These are phyloP conservation scores for Maudiozyma saulgeensis DNA, from an alignment of 805 yeast genomes.

Conservation along the genomic window DNA sequence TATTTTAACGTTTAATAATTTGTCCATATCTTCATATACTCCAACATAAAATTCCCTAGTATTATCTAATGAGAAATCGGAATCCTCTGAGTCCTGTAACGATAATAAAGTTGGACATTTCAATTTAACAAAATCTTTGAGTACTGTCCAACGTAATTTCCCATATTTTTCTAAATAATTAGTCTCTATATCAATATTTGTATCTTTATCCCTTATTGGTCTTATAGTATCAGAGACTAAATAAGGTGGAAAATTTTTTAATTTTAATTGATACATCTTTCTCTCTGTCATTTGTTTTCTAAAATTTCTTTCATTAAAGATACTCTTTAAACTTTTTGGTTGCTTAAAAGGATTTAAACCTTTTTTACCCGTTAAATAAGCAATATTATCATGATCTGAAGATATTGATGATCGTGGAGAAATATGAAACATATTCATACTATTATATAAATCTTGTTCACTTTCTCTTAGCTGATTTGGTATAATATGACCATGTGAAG, in stretches of 20 bases:
- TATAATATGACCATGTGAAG: background rate
- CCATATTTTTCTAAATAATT: constrained; percentile 21
- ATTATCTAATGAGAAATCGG: constrained; percentile 9
- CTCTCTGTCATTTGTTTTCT: constrained; percentile 29
- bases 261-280: constrained; percentile 26
- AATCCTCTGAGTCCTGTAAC: constrained; percentile 5
- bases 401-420: background rate
- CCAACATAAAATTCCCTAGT: constrained; percentile 31
- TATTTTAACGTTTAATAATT: constrained; percentile 9
- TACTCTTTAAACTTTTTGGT: constrained; percentile 21
- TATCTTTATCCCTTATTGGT: background rate
- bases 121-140: constrained; percentile 31
- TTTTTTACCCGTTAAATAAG: constrained; percentile 1
- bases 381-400: background rate
- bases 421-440: background rate
- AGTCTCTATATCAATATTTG: constrained; percentile 8
- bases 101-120: constrained; percentile 24
- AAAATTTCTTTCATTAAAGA: constrained; percentile 26
- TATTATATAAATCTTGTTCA: background rate
- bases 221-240: constrained; percentile 15
- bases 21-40: constrained; percentile 26
- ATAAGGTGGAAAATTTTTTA: constrained; percentile 28
- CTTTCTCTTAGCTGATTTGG: background rate
- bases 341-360: constrained; percentile 11
- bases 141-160: constrained; percentile 30